Conservation (phyloP, 1,139 yeast genomes). For the Geotrichum fermentans region DNA sequence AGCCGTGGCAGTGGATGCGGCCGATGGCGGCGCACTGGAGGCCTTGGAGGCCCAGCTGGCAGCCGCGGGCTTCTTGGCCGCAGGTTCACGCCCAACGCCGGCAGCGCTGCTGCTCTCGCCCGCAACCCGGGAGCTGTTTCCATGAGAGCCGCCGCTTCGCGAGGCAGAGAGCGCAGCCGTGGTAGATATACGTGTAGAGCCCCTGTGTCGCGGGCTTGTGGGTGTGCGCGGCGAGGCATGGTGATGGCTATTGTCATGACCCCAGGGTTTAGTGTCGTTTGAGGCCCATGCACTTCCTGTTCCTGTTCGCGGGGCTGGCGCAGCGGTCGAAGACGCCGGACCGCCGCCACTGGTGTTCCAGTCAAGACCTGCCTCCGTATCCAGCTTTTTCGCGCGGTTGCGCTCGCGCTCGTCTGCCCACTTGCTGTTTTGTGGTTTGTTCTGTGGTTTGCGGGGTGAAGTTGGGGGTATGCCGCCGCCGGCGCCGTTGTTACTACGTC, state of each 20-base stretch:
- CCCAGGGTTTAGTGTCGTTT: not conserved
- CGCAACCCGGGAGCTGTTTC: too few relatives aligned
- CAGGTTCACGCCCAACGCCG: not conserved
- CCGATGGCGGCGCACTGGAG: not conserved
- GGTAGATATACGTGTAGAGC: too few relatives aligned
- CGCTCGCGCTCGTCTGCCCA: constrained; percentile 13
- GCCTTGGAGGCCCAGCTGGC: not conserved
- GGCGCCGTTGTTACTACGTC: not conserved
- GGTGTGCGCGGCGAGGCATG: not conserved
- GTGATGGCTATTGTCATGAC: not conserved
- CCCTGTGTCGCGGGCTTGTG: too few relatives aligned
- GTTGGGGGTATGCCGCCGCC: too few relatives aligned
- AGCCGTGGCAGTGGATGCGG: not conserved
- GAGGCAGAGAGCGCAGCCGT: too few relatives aligned
- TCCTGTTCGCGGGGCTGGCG: not conserved
- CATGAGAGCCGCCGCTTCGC: not conserved
- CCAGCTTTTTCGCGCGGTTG: constrained; percentile 4
- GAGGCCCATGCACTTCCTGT: too few relatives aligned
- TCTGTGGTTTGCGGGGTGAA: not conserved
- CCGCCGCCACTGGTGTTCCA: constrained; percentile 1
- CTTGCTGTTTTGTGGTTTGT: constrained; percentile 1
- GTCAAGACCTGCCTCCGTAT: constrained; percentile 1
- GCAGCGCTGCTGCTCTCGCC: not conserved
- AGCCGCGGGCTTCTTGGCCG: not conserved
- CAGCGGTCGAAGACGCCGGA: too few relatives aligned